phyloP scores from a whole-genome alignment of 495 filamentous ascomycete genomes.

The Podospora conica region DNA sequence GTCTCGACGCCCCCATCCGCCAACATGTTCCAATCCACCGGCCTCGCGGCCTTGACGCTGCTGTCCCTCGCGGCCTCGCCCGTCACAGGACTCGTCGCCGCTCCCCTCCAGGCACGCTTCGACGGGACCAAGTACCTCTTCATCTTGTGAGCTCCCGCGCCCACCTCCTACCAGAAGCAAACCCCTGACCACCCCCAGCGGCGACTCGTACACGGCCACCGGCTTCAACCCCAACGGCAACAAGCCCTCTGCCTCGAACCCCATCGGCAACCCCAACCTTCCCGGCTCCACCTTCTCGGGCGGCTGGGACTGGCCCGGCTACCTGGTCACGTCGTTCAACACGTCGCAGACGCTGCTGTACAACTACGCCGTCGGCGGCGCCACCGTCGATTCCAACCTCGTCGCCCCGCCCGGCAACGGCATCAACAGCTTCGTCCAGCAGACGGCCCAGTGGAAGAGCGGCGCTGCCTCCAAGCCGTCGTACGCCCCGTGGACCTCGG shows the following conservation, averaged over 20 bases:
- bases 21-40: background rate
- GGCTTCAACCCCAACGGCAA: constrained; percentile 9
- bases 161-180: background rate
- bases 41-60: background rate
- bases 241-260: constrained; percentile 11
- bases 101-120: background rate
- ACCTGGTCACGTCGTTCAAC: constrained; percentile 10
- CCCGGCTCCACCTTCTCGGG: constrained; percentile 8
- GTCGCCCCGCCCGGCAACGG: constrained; percentile 5
- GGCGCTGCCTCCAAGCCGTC: background rate
- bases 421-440: constrained; percentile 9
- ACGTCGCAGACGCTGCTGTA: constrained; percentile 8
- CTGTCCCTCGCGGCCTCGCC: background rate
- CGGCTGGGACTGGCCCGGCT: constrained; percentile 7
- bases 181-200: background rate
- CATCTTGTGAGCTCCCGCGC: background rate
- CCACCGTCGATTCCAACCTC: constrained; percentile 10
- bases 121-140: constrained; percentile 7
- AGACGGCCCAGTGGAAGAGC: constrained; percentile 4
- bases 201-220: constrained; percentile 13
- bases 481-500: constrained; percentile 10
- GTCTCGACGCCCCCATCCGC: background rate
- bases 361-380: constrained; percentile 15
- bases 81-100: background rate
- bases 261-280: constrained; percentile 13